Conservation (phyloP, 2,329 filamentous ascomycete genomes). For the Cercospora zeae-maydis region DNA sequence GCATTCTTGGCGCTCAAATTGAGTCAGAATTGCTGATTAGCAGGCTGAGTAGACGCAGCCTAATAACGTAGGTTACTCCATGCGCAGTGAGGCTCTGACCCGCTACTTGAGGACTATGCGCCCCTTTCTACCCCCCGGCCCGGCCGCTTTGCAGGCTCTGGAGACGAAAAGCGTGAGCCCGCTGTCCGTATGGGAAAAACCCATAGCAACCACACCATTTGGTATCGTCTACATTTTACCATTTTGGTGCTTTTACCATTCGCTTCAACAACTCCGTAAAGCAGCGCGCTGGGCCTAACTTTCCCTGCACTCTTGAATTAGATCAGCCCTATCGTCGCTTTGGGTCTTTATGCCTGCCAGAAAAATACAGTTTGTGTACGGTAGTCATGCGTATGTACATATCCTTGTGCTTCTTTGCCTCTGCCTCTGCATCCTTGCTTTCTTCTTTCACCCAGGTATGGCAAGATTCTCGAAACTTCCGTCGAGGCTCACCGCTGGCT, state of each 20-base stretch:
- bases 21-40: too few relatives aligned
- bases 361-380: too few relatives aligned
- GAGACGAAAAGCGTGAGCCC: neutral
- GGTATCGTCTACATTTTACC: constrained; percentile 36
- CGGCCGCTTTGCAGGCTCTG: neutral
- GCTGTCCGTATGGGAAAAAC: neutral
- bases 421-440: too few relatives aligned
- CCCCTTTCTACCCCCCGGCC: neutral
- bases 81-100: neutral
- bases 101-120: neutral
- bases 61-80: too few relatives aligned
- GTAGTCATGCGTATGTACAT: too few relatives aligned
- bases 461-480: too few relatives aligned
- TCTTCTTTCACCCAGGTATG: too few relatives aligned
- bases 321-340: constrained; percentile 53
- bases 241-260: constrained; percentile 31
- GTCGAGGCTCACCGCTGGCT: too few relatives aligned
- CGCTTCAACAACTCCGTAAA: constrained; percentile 43
- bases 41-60: too few relatives aligned
- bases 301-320: constrained; percentile 48
- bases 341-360: too few relatives aligned
- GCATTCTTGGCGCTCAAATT: too few relatives aligned
- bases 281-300: constrained; percentile 49
- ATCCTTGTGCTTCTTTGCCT: too few relatives aligned
- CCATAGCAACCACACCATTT: constrained; percentile 10